Conservation (phyloP, 192 early-diverging fungal genomes). For the Podila minutissima region DNA sequence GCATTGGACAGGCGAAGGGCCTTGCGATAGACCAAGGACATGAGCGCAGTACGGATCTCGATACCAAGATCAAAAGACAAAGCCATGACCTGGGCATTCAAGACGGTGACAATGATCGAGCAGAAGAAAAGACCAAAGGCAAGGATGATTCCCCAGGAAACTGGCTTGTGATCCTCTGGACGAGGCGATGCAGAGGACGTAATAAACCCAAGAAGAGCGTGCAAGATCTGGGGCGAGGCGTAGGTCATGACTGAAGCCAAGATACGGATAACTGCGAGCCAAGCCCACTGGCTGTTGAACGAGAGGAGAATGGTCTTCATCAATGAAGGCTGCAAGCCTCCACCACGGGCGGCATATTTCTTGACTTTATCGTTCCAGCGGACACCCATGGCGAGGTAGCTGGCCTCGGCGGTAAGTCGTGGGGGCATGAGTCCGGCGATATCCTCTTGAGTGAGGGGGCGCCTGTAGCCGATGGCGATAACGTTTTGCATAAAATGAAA, state of each 20-base stretch:
- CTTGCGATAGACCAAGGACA: constrained; percentile 49
- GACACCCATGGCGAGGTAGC: neutral
- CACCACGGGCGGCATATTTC: neutral
- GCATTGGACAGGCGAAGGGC: constrained; percentile 32
- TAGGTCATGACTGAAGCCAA: constrained; percentile 25
- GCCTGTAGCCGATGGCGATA: constrained; percentile 22
- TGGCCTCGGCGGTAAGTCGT: constrained; percentile 8
- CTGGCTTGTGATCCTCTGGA: constrained; percentile 7
- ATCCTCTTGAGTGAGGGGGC: constrained; percentile 9
- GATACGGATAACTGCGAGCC: constrained; percentile 12
- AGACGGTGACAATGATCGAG: constrained; percentile 11
- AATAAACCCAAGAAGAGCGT: constrained; percentile 35
- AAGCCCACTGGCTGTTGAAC: constrained; percentile 11
- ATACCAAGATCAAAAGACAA: constrained; percentile 16
- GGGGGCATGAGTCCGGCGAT: constrained; percentile 26
- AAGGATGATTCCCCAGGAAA: constrained; percentile 28
- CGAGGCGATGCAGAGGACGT: constrained; percentile 13
- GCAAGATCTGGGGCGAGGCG: constrained; percentile 29
- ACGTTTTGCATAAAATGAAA: constrained; percentile 43
- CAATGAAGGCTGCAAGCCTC: constrained; percentile 1
- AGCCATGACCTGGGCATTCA: constrained; percentile 10
- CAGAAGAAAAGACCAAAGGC: constrained; percentile 45
- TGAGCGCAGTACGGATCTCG: constrained; percentile 43
- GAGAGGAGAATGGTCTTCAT: constrained; percentile 25
- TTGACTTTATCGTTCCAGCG: constrained; percentile 6